Conservation (phyloP, 2,329 filamentous ascomycete species). For the Colletotrichum tofieldiae region DNA sequence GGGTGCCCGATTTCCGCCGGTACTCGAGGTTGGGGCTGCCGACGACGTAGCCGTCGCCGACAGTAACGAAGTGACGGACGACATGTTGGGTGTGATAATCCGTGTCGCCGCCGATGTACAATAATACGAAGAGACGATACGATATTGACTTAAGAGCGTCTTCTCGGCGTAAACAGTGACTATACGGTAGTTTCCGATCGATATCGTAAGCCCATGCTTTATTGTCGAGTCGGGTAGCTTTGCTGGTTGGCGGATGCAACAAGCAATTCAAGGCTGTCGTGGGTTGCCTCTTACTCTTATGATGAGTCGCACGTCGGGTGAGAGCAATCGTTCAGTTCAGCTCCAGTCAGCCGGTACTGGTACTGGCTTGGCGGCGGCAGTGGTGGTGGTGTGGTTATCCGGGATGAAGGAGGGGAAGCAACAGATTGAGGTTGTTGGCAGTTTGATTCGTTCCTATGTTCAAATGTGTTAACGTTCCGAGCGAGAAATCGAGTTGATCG, state of each 20-base stretch:
- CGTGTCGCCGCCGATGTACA: neutral
- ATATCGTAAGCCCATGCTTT: neutral
- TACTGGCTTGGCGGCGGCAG: neutral
- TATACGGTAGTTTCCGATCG: neutral
- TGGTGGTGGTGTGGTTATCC: neutral
- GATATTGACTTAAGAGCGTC: neutral
- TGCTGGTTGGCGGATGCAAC: no score
- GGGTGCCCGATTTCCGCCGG: conserved; percentile 48
- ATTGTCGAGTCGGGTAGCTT: neutral
- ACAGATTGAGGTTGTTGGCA: neutral
- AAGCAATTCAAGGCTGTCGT: neutral
- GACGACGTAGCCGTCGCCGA: conserved; percentile 47
- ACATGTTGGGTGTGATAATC: conserved; percentile 14
- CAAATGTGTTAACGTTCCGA: neutral
- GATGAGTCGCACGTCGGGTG: no score
- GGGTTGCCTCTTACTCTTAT: neutral
- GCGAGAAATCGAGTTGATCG: no score
- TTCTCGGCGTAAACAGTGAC: neutral
- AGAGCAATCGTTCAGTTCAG: neutral
- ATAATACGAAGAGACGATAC: neutral
- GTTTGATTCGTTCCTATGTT: neutral
- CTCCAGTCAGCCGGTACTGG: neutral
- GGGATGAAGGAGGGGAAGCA: no score
- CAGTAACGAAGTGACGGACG: conserved; percentile 24
- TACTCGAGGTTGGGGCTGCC: conserved; percentile 48